Percentiles rank a stretch among this genome's conserved stretches.
phyloP scores from a whole-genome alignment of 2,329 filamentous ascomycete species.

The Mollisiaceae sp. region DNA sequence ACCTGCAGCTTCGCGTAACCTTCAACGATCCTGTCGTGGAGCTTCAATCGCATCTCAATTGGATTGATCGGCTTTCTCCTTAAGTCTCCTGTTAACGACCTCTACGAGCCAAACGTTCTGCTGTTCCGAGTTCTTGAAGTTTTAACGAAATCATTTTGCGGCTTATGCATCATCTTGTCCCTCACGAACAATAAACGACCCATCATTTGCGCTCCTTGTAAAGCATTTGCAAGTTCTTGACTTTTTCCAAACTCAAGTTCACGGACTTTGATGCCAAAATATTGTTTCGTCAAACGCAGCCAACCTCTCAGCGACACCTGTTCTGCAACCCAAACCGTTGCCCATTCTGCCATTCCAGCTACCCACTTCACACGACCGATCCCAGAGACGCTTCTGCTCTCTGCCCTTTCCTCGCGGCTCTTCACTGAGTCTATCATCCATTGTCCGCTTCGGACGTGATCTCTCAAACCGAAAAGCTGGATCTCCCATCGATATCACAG shows the following conservation, averaged over 20 bases:
- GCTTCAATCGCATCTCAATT: constrained; percentile 44
- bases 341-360: neutral
- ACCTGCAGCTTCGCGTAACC: constrained; percentile 45
- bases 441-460: constrained; percentile 41
- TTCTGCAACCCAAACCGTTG: constrained; percentile 16
- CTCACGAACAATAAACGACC: constrained; percentile 40
- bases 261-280: constrained; percentile 29
- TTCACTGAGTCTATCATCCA: constrained; percentile 36
- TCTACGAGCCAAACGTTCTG: constrained; percentile 50
- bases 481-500: constrained; percentile 86
- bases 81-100: constrained; percentile 46
- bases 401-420: constrained; percentile 26
- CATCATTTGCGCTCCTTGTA: constrained; percentile 35
- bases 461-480: constrained; percentile 82
- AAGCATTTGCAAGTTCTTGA: constrained; percentile 29
- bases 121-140: constrained; percentile 38
- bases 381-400: constrained; percentile 17
- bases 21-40: constrained; percentile 41
- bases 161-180: constrained; percentile 37
- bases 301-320: constrained; percentile 7
- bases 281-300: constrained; percentile 25
- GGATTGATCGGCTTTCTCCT: constrained; percentile 42
- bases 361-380: constrained; percentile 9
- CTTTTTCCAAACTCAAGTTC: constrained; percentile 23
- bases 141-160: constrained; percentile 39